Percentiles rank a stretch among this genome's conserved stretches.
Conservation (phyloP, 306 rosid genomes). For the Luffa acutangula region DNA sequence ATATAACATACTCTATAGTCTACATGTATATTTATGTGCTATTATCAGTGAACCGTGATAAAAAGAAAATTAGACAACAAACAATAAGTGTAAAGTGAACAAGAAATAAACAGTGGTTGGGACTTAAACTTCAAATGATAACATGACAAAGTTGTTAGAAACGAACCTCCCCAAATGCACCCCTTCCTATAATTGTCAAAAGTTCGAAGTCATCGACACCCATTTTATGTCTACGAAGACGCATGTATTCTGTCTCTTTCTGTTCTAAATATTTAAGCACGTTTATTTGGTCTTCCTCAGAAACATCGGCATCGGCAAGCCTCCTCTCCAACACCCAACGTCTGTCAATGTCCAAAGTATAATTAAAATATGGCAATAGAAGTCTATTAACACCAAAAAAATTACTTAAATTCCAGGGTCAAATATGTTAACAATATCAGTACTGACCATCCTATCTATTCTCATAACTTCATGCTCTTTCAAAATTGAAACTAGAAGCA, state of each 20-base stretch:
- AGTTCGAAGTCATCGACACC: conserved; percentile 86
- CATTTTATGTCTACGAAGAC: conserved; percentile 74
- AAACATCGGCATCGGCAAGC: conserved; percentile 87
- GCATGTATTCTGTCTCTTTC: conserved; percentile 89
- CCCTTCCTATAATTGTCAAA: conserved; percentile 78
- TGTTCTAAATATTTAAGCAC: conserved; percentile 60
- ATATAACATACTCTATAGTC: background rate
- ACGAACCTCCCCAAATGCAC: conserved; percentile 84
- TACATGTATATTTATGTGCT: background rate
- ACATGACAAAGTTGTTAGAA: background rate
- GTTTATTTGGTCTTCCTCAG: conserved; percentile 73
- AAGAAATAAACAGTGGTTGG: background rate
- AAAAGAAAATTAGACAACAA: background rate
- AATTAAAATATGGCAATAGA: background rate
- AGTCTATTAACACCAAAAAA: background rate
- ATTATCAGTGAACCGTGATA: background rate
- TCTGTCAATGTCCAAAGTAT: conserved; percentile 20
- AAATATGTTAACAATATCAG: background rate
- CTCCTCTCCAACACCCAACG: conserved; percentile 68
- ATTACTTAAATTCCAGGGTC: background rate
- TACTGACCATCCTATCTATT: background rate
- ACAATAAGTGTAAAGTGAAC: background rate
- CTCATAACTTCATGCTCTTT: background rate
- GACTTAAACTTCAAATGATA: background rate
- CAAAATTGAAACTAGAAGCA: background rate